Base-by-base conservation (phyloP, 2,329 filamentous ascomycete species). In the Monilinia vaccinii-corymbosi region DNA sequence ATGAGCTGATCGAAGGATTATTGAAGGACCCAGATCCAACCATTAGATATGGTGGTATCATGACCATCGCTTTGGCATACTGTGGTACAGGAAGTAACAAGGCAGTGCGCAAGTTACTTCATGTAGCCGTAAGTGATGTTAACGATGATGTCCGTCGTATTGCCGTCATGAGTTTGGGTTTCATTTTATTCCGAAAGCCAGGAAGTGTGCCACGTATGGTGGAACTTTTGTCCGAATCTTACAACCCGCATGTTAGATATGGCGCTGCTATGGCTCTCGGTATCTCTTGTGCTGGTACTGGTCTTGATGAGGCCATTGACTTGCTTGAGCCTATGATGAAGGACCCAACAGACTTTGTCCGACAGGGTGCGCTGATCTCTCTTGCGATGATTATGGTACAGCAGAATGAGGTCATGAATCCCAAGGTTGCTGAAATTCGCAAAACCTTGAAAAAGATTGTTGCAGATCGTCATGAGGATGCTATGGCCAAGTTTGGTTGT, bases 381-480 rank as follows among this genome's bases (percentile, higher is more conserved):
- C 81, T 97, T 61, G 85, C 94, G 62, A 99, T 99, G 94, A 96
- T 99, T 69, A 87, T 99, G 81, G 89, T 97, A n/a, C 94, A 99
- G 76, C 94, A 97, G 74, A 99, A 97, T 70, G 94, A 99, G 75
- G 87, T 88, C 32, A 96, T 97, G 90, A 99, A 97, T 76, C 92
- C 94, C 69, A 97, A 97, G 79, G 93, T 97, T 51, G 84, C 86
- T 25, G 83, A 86, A 1, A 92, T 97, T 66, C 87, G 94, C 69
- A 97, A 97, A 79, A 92, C 89, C 3, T 83, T 99, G 63, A 88
- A 91, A 77, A 97, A 96, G 80, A 91, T 97, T 60, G 86, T 97
- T 28, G 85, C 88, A 44, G 94, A 99, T 73, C 87, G 94, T 56
- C 94, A 99, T 68, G 94, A 99, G 74, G 94, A 99, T 77, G 94